Conservation (phyloP, 768 basidiomycete species). For the Boletus subcaerulescens region DNA sequence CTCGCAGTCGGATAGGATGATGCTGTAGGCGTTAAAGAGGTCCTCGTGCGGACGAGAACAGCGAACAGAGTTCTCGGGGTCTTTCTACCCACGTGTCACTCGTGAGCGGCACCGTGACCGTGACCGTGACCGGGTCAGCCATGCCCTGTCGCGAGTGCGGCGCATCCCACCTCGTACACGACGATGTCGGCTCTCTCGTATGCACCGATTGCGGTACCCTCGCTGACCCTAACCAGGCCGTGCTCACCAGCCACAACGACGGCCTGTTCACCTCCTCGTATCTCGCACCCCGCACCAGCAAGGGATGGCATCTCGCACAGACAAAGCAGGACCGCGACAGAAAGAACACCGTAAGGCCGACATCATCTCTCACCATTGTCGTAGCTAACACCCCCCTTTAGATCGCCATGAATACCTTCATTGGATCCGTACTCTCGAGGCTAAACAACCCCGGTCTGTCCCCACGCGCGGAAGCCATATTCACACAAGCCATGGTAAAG, state of each 20-base stretch:
- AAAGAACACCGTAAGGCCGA: slow-evolving; percentile 51
- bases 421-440: slow-evolving; percentile 56
- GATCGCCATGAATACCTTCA: slow-evolving; percentile 63
- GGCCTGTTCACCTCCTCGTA: slow-evolving; percentile 36
- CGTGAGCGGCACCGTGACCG: no score
- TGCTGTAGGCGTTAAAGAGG: slow-evolving; percentile 10
- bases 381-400: slow-evolving; percentile 29
- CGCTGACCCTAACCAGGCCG: slow-evolving; percentile 55
- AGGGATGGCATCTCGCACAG: slow-evolving; percentile 62
- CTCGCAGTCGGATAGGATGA: no score
- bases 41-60: neutral
- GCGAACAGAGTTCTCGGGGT: slow-evolving; percentile 29
- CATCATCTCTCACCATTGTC: slow-evolving; percentile 13
- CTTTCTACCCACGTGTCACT: neutral
- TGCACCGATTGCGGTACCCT: slow-evolving; percentile 76
- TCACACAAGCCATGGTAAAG: slow-evolving; percentile 61
- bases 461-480: slow-evolving; percentile 64
- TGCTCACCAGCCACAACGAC: slow-evolving; percentile 51
- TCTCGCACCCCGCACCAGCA: slow-evolving; percentile 46
- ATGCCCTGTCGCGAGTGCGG: slow-evolving; percentile 54
- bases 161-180: slow-evolving; percentile 50
- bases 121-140: neutral
- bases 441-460: slow-evolving; percentile 59
- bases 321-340: slow-evolving; percentile 61
- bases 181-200: slow-evolving; percentile 56